These are phyloP conservation scores for Fusarium citri DNA, from an alignment of 2,329 filamentous ascomycete species.

Conservation along the genomic window DNA sequence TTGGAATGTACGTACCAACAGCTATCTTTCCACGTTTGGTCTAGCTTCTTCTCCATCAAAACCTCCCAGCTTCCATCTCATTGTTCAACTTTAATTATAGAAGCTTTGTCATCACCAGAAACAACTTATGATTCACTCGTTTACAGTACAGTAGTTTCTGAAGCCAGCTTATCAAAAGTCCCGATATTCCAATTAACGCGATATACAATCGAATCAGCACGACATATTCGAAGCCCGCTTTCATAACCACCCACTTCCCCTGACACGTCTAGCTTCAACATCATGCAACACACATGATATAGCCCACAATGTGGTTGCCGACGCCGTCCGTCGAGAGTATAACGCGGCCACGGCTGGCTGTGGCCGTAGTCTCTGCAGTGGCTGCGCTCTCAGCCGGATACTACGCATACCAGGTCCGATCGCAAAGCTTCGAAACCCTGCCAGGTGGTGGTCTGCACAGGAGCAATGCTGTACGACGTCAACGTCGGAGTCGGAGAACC, in stretches of 20 bases:
- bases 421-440: constrained; percentile 39
- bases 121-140: constrained; percentile 17
- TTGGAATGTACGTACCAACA: constrained; percentile 27
- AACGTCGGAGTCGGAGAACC: constrained; percentile 52
- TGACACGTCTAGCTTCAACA: constrained; percentile 38
- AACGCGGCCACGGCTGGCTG: constrained; percentile 65
- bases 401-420: constrained; percentile 62
- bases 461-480: constrained; percentile 74
- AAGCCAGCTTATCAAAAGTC: background rate
- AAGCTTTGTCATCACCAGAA: constrained; percentile 40
- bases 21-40: constrained; percentile 4
- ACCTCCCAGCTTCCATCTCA: constrained; percentile 16
- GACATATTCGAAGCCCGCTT: constrained; percentile 1
- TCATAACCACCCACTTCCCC: constrained; percentile 4
- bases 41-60: constrained; percentile 27
- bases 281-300: constrained; percentile 51
- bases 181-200: background rate
- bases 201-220: background rate
- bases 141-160: background rate
- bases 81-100: constrained; percentile 3
- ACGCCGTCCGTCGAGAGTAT: constrained; percentile 65
- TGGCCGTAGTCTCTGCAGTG: constrained; percentile 66
- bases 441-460: constrained; percentile 64
- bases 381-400: constrained; percentile 69
- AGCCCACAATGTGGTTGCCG: constrained; percentile 59